These are phyloP conservation scores for Rhizopus arrhizus DNA, from an alignment of 371 early-diverging fungal species.

Conservation along the genomic window DNA sequence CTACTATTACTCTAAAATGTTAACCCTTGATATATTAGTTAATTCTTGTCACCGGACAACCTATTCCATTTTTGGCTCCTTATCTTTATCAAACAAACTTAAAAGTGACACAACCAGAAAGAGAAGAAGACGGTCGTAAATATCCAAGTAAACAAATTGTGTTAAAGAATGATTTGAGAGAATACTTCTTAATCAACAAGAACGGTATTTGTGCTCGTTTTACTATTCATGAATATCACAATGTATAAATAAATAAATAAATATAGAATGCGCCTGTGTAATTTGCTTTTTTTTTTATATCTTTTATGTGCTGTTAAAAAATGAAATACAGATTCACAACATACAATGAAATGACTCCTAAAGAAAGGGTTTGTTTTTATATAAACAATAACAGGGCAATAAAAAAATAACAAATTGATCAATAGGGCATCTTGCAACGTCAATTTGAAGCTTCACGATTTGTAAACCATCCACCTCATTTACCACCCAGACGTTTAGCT, in stretches of 20 bases:
- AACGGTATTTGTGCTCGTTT: conserved; percentile 60
- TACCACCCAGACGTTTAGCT: conserved; percentile 28
- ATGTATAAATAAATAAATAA: conserved; percentile 39
- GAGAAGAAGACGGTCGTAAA: conserved; percentile 40
- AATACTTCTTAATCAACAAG: conserved; percentile 65
- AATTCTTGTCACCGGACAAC: conserved; percentile 55
- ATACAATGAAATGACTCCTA: conserved; percentile 4
- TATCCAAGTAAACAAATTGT: conserved; percentile 53
- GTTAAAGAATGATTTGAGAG: conserved; percentile 63
- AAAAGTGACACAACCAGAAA: conserved; percentile 51
- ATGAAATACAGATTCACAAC: not conserved
- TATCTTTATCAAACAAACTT: conserved; percentile 59
- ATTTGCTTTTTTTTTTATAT: conserved; percentile 6
- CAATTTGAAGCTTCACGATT: conserved; percentile 23
- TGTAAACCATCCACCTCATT: not conserved
- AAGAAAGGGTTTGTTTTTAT: conserved; percentile 13
- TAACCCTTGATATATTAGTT: conserved; percentile 34
- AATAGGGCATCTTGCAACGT: conserved; percentile 21
- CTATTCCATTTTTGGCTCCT: conserved; percentile 62
- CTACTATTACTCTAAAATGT: not conserved
- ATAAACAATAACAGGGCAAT: not conserved
- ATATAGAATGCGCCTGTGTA: not conserved
- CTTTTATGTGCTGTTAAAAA: not conserved
- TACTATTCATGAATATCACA: conserved; percentile 62
- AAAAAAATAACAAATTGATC: not conserved